A percentile compares a stretch with the other conserved stretches of the same genome.
Evolutionary conservation across 2,329 filamentous ascomycete genomes (phyloP).

Genomic region (Colletotrichum limetticola): DNA sequence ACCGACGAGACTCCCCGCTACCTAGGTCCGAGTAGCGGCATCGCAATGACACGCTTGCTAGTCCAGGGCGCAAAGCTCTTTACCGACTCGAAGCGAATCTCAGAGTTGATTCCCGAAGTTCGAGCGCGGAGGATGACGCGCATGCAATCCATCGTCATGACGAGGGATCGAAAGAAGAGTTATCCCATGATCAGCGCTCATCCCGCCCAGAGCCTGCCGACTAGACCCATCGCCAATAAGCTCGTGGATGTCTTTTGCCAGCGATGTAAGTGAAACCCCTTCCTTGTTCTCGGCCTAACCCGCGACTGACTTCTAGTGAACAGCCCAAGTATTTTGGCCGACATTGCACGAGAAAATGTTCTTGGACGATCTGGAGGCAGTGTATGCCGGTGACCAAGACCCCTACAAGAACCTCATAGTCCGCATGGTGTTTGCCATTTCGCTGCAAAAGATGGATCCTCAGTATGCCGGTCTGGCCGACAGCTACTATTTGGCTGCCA

Average conservation of each 20-base stretch:
- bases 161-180: constrained; percentile 77
- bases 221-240: constrained; percentile 77
- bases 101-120: constrained; percentile 86
- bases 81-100: constrained; percentile 89
- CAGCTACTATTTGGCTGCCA: constrained; percentile 91
- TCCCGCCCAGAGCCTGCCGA: constrained; percentile 80
- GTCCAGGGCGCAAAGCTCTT: constrained; percentile 98
- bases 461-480: constrained; percentile 94
- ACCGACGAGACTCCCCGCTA: constrained; percentile 89
- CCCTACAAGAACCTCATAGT: constrained; percentile 89
- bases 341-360: constrained; percentile 87
- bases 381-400: constrained; percentile 80
- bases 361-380: constrained; percentile 78
- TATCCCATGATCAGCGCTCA: constrained; percentile 91
- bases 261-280: constrained; percentile 69
- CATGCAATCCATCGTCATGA: constrained; percentile 69
- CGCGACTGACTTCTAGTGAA: constrained; percentile 33
- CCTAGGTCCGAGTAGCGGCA: constrained; percentile 92
- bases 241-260: constrained; percentile 87
- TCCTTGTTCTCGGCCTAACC: background rate
- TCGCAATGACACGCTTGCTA: constrained; percentile 91
- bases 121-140: constrained; percentile 65
- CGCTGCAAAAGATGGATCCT: constrained; percentile 89
- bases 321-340: constrained; percentile 90
- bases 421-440: constrained; percentile 93